Conservation (phyloP, 192 early-diverging fungal species). For the Coemansia nantahalensis region DNA sequence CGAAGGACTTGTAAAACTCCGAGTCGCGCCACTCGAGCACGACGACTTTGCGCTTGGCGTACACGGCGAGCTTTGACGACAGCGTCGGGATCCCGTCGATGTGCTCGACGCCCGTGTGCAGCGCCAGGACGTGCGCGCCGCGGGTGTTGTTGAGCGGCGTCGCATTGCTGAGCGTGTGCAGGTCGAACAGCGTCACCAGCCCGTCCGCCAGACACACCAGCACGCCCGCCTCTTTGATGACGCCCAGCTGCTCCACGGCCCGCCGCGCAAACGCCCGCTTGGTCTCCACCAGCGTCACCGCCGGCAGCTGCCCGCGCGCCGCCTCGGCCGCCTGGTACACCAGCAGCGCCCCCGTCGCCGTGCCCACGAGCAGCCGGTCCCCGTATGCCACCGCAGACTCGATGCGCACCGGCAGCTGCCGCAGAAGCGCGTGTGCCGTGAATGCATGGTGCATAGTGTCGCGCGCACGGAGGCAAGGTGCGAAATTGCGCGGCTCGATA, state of each 20-base stretch:
- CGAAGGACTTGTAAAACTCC: conserved; percentile 69
- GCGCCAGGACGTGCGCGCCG: conserved; percentile 73
- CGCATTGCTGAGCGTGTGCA: conserved; percentile 64
- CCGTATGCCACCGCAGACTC: conserved; percentile 68
- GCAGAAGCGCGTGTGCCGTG: conserved; percentile 68
- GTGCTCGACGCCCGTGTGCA: conserved; percentile 68
- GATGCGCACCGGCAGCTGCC: conserved; percentile 67
- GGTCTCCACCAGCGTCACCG: conserved; percentile 62
- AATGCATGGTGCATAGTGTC: conserved; percentile 79
- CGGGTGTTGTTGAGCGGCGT: conserved; percentile 68
- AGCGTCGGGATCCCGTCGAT: conserved; percentile 65
- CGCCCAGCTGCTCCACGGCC: conserved; percentile 70
- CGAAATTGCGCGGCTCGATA: no score
- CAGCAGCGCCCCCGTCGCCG: conserved; percentile 62
- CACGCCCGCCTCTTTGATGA: conserved; percentile 71
- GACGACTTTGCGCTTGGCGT: conserved; percentile 65
- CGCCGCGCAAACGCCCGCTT: conserved; percentile 67
- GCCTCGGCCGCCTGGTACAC: conserved; percentile 61
- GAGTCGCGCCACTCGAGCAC: conserved; percentile 76
- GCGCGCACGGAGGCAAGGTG: no score
- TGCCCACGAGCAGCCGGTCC: conserved; percentile 72
- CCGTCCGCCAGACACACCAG: conserved; percentile 73
- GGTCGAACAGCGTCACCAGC: conserved; percentile 69
- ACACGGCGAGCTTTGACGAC: conserved; percentile 71
- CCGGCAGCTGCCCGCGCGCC: conserved; percentile 6